Conservation (phyloP, 805 yeast species). For the Dipodascus albidus region DNA sequence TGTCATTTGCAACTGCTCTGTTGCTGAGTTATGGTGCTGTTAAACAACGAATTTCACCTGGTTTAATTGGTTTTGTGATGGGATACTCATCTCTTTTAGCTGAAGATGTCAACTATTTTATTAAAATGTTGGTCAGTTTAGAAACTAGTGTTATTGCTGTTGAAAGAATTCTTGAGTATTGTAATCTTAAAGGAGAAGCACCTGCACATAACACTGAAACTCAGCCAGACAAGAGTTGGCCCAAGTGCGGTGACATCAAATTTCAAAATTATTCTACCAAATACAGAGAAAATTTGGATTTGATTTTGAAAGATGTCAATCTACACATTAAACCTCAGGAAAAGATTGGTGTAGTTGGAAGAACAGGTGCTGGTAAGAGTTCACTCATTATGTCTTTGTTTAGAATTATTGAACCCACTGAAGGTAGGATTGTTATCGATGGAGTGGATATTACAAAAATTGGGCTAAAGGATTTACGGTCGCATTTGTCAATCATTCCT, state of each 20-base stretch:
- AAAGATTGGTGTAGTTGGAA: constrained; percentile 75
- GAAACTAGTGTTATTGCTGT: constrained; percentile 89
- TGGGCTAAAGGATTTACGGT: constrained; percentile 46
- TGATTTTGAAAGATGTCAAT: constrained; percentile 55
- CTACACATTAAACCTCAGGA: constrained; percentile 63
- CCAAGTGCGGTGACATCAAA: constrained; percentile 48
- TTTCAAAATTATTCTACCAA: constrained; percentile 59
- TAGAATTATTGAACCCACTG: constrained; percentile 41
- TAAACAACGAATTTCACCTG: constrained; percentile 58
- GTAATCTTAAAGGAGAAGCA: constrained; percentile 44
- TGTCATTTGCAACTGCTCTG: constrained; percentile 70
- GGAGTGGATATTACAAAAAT: constrained; percentile 40
- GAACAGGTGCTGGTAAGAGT: constrained; percentile 85
- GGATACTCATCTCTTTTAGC: constrained; percentile 81
- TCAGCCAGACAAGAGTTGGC: constrained; percentile 65
- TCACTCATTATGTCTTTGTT: constrained; percentile 67
- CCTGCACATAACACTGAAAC: constrained; percentile 46
- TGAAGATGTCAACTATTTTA: constrained; percentile 80
- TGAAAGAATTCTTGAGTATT: constrained; percentile 36
- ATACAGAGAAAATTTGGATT: constrained; percentile 58
- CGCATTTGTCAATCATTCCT: constrained; percentile 50
- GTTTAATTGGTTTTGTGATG: constrained; percentile 80
- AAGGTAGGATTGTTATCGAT: constrained; percentile 44
- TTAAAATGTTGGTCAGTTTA: constrained; percentile 84
- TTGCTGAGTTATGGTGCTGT: constrained; percentile 53